Base-by-base conservation (phyloP, 257 asterid species). In the Rauvolfia tetraphylla region DNA sequence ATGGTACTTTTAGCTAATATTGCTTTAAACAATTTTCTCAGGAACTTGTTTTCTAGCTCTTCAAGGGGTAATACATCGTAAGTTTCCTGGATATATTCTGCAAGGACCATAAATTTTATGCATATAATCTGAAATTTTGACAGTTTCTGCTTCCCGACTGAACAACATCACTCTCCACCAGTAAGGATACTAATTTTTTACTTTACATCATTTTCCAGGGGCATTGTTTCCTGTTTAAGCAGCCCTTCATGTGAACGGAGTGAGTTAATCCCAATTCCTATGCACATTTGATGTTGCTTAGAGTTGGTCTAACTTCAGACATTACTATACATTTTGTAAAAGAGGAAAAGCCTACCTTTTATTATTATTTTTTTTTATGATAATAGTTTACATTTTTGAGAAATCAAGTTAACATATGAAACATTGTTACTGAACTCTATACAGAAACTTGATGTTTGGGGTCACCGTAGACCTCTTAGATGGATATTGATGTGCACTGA, bases 21-120 rank as follows among this genome's bases (percentile, higher is more conserved):
- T 72, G 51, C 59, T 75, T 59, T 15, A 7, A n/a, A 39, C n/a
- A 51, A 71, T 73, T 11, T 73, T 74, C 71, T 34, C 92, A 87
- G 95, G 81, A 89, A 89, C 78, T 79, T 89, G 86, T 89, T 89
- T 69, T 90, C 90, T 31, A 86, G 86, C 90, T 83, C 90, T 12
- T 81, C 90, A 25, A 77, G 74, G 53, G 87, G 84, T 75, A 88
- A 86, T 70, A 75, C 86, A 39, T 73, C 78, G 95, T 89, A 75
- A 86, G 92, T 83, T 81, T 81, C 68, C 44, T 49, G 12, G 65
- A 42, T 18, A 36, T 20, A 51, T 18, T 36, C 61, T 23, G 34
- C 23, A 53, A 51, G 57, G 6, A 51, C 57, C 17, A 12, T 53
- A 9, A 36, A 39, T 68, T 54, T 46, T 39, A 25, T 22, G 3